Evolutionary conservation across 345 rosid genomes (phyloP).

Genomic region (Angophora floribunda): DNA sequence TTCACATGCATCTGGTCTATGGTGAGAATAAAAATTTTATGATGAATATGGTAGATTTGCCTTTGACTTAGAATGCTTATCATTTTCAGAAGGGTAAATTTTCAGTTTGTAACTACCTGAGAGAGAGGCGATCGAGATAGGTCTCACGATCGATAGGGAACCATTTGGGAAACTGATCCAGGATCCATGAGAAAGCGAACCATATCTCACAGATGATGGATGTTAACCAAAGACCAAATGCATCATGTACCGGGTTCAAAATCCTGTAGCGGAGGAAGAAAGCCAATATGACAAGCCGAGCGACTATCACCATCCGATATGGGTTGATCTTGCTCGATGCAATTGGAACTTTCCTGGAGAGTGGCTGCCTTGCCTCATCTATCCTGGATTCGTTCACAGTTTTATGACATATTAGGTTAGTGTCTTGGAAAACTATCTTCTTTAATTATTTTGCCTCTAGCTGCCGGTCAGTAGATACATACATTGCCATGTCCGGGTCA

Average conservation of each 20-base stretch:
- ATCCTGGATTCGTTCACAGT: slow-evolving; percentile 32
- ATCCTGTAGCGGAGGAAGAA: slow-evolving; percentile 80
- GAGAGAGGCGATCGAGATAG: slow-evolving; percentile 64
- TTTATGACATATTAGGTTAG: background rate
- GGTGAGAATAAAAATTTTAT: background rate
- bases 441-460: background rate
- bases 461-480: background rate
- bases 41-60: background rate
- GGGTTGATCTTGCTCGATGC: slow-evolving; percentile 94
- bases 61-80: background rate
- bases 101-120: background rate
- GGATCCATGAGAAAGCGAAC: slow-evolving; percentile 97
- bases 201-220: slow-evolving; percentile 89
- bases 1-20: background rate
- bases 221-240: slow-evolving; percentile 87
- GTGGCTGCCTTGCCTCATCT: slow-evolving; percentile 90
- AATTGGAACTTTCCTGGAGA: slow-evolving; percentile 90
- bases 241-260: slow-evolving; percentile 81
- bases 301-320: slow-evolving; percentile 87
- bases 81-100: background rate
- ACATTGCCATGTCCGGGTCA: slow-evolving; percentile 75
- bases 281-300: slow-evolving; percentile 73
- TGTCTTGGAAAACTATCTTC: background rate
- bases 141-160: slow-evolving; percentile 89
- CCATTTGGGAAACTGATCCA: slow-evolving; percentile 98